Percentiles rank a stretch among this genome's conserved stretches.
phyloP scores from a whole-genome alignment of 2,329 filamentous ascomycete genomes.

The Polytolypa hystricis region DNA sequence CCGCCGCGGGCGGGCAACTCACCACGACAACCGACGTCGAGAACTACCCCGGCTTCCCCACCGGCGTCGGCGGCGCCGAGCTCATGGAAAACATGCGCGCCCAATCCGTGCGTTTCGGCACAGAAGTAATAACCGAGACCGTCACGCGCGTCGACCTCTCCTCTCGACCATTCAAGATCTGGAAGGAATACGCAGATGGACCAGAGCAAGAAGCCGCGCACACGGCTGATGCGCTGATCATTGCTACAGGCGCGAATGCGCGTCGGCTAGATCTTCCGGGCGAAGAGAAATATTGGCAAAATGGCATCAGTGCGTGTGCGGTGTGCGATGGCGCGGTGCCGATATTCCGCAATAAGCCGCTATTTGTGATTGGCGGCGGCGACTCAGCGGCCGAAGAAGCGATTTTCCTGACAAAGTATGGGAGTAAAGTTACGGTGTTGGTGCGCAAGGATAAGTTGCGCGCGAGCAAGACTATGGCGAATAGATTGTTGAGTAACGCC shows the following conservation, averaged over 20 bases:
- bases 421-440: slow-evolving; percentile 84
- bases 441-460: slow-evolving; percentile 79
- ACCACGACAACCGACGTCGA: slow-evolving; percentile 98
- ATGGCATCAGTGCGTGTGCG: slow-evolving; percentile 88
- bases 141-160: slow-evolving; percentile 80
- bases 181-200: slow-evolving; percentile 73
- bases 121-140: slow-evolving; percentile 85
- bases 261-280: slow-evolving; percentile 70
- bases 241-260: slow-evolving; percentile 91
- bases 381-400: slow-evolving; percentile 97
- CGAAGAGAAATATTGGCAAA: slow-evolving; percentile 96
- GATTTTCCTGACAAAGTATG: slow-evolving; percentile 96
- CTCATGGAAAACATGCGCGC: slow-evolving; percentile 94
- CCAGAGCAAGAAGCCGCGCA: slow-evolving; percentile 57
- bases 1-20: slow-evolving; percentile 88
- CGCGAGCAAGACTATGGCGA: slow-evolving; percentile 85
- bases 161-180: slow-evolving; percentile 78
- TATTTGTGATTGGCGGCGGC: slow-evolving; percentile 92
- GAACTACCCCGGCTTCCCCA: slow-evolving; percentile 93
- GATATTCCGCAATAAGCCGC: slow-evolving; percentile 92
- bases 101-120: slow-evolving; percentile 87
- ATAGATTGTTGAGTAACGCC: slow-evolving; percentile 65
- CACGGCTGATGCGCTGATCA: slow-evolving; percentile 85
- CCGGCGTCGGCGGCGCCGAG: slow-evolving; percentile 73
- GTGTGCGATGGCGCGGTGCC: slow-evolving; percentile 95